These are phyloP conservation scores for Fusarium mundagurra DNA, from an alignment of 2,329 filamentous ascomycete species.

Conservation along the genomic window DNA sequence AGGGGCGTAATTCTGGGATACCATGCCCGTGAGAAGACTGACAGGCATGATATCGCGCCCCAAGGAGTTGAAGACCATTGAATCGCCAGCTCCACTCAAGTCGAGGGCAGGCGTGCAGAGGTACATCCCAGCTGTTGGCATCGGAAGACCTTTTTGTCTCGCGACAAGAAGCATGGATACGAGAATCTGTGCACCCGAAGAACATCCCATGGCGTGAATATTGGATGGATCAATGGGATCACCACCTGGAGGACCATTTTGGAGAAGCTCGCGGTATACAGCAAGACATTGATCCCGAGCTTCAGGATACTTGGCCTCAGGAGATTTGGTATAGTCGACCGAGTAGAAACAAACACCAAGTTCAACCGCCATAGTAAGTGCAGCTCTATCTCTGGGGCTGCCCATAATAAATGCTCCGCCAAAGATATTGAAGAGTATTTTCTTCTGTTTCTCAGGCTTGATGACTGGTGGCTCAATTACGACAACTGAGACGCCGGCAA, in stretches of 20 bases:
- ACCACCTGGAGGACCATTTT: fast-evolving
- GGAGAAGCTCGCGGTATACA: neutral
- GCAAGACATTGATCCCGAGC: neutral
- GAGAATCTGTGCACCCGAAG: neutral
- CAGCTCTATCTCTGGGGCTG: neutral
- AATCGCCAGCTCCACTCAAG: neutral
- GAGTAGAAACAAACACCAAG: neutral
- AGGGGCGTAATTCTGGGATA: neutral
- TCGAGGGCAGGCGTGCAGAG: neutral
- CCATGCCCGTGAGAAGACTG: neutral
- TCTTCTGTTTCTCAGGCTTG: neutral
- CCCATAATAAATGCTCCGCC: neutral
- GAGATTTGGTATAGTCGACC: neutral
- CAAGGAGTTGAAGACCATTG: neutral
- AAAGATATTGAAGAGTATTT: neutral
- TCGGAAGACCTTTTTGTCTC: neutral
- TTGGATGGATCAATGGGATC: fast-evolving
- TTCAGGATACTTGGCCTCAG: neutral
- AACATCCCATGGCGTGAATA: neutral
- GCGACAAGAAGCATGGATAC: neutral
- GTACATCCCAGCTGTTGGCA: neutral
- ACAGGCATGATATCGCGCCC: neutral
- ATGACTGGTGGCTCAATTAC: neutral
- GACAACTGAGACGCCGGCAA: neutral
- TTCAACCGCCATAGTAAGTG: neutral